Percentiles rank a stretch among this genome's conserved stretches.
Evolutionary conservation across 805 yeast species (phyloP).

Genomic region (Yamadazyma endophytica): DNA sequence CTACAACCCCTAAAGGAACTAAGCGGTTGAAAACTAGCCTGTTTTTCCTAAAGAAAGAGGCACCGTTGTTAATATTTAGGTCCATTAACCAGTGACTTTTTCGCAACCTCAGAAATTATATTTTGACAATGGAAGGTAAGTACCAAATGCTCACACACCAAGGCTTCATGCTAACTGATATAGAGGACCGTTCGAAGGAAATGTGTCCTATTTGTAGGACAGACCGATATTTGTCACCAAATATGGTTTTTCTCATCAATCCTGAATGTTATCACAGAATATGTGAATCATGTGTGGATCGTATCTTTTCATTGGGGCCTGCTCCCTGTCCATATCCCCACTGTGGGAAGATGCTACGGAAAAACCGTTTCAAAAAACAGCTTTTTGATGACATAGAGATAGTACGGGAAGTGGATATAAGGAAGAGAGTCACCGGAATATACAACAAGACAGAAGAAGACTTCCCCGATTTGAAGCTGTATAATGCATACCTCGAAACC

Average conservation of each 20-base stretch:
- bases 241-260: slow-evolving; percentile 85
- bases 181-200: slow-evolving; percentile 57
- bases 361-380: slow-evolving; percentile 87
- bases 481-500: slow-evolving; percentile 76
- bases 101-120: too few relatives aligned
- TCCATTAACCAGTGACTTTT: too few relatives aligned
- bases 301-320: slow-evolving; percentile 92
- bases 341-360: slow-evolving; percentile 82
- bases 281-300: slow-evolving; percentile 94
- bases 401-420: slow-evolving; percentile 87
- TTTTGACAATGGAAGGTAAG: too few relatives aligned
- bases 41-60: too few relatives aligned
- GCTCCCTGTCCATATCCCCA: slow-evolving; percentile 94
- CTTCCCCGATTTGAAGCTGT: slow-evolving; percentile 56
- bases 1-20: slow-evolving; percentile 25
- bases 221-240: slow-evolving; percentile 88
- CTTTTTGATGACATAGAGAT: slow-evolving; percentile 86
- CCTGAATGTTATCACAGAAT: slow-evolving; percentile 98
- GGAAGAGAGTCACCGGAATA: slow-evolving; percentile 70
- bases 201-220: slow-evolving; percentile 98
- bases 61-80: too few relatives aligned
- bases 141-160: too few relatives aligned
- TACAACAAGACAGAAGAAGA: slow-evolving; percentile 80
- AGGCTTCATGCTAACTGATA: slow-evolving; percentile 7
- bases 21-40: too few relatives aligned